Conservation (phyloP, 2,329 filamentous ascomycete genomes). For the Monosporascus ibericus region DNA sequence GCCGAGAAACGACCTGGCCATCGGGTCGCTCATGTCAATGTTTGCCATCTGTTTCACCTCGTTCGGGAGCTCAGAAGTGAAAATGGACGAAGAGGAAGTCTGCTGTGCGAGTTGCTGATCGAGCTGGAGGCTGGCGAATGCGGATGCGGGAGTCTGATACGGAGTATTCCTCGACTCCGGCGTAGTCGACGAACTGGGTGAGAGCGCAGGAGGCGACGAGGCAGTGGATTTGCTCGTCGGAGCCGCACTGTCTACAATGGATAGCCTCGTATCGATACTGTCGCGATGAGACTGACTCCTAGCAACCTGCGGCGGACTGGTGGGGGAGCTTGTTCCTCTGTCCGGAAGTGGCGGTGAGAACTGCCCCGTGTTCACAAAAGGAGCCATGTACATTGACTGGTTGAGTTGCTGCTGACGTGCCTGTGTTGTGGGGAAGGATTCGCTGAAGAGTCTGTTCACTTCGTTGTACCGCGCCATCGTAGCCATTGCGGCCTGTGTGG, state of each 20-base stretch:
- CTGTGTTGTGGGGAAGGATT: conserved; percentile 36
- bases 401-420: conserved; percentile 24
- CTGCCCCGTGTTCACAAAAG: conserved; percentile 14
- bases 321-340: conserved; percentile 7
- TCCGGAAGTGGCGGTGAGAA: conserved; percentile 10
- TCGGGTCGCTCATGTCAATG: conserved; percentile 24
- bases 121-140: conserved; percentile 16
- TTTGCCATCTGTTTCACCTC: conserved; percentile 37
- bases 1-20: conserved; percentile 23
- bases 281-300: conserved; percentile 12
- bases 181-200: conserved; percentile 14
- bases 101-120: conserved; percentile 20
- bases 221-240: conserved; percentile 8
- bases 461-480: conserved; percentile 37
- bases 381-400: conserved; percentile 21
- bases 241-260: conserved; percentile 7
- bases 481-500: conserved; percentile 37
- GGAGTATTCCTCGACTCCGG: conserved; percentile 16
- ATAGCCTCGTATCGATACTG: conserved; percentile 8
- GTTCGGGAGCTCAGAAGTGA: conserved; percentile 35
- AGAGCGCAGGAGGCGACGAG: conserved; percentile 22
- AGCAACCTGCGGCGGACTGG: conserved; percentile 9
- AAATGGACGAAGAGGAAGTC: conserved; percentile 25
- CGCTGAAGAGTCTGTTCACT: conserved; percentile 40
- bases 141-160: conserved; percentile 21